Base-by-base conservation (phyloP, 73 alveolate genomes). In the Effrenium voratum region DNA sequence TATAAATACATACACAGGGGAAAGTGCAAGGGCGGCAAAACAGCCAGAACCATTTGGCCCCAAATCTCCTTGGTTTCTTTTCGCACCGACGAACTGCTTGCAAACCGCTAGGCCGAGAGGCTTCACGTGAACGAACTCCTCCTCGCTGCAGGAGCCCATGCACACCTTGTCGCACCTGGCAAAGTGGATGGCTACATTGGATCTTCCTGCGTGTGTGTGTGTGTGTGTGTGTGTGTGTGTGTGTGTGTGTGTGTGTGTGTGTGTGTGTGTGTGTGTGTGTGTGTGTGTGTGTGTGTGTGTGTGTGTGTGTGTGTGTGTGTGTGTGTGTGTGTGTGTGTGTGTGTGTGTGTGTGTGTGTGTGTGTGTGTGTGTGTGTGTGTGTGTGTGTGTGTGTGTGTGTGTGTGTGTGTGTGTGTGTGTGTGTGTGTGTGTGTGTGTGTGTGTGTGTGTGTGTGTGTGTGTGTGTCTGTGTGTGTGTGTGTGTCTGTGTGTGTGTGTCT, bases 171-270 rank as follows among this genome's bases (percentile, higher is more conserved):
- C 50, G 50, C 82, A 72, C 49, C 82, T 72, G 82, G n/a, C 13
- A 24, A 34, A 24, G 32, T 22, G 79, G 15, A 41, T 34, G n/a
- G n/a, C n/a, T n/a, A n/a, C n/a, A n/a, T n/a, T n/a, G n/a, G n/a
- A n/a, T n/a, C n/a, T n/a, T n/a, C n/a, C n/a, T n/a, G 34, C 41
- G 79, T 26, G 79, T 66, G 79, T 36, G 79, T 66, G 79, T 66
- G 79, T 66, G 79, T 66, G 79, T 66, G 79, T 66, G 79, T 66
- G 79, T 66, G 79, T 66, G 79, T 66, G 79, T 66, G 79, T 66
- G 79, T 66, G 79, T 66, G 79, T 66, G 79, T 66, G 79, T 66
- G 79, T 66, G 79, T 66, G 79, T 66, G 79, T 66, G 79, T 66
- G 79, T 66, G 79, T 66, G 79, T 66, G 79, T 66, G 79, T 66